These are phyloP conservation scores for Eucalyptus paniculata DNA, from an alignment of 345 rosid genomes.

Conservation along the genomic window DNA sequence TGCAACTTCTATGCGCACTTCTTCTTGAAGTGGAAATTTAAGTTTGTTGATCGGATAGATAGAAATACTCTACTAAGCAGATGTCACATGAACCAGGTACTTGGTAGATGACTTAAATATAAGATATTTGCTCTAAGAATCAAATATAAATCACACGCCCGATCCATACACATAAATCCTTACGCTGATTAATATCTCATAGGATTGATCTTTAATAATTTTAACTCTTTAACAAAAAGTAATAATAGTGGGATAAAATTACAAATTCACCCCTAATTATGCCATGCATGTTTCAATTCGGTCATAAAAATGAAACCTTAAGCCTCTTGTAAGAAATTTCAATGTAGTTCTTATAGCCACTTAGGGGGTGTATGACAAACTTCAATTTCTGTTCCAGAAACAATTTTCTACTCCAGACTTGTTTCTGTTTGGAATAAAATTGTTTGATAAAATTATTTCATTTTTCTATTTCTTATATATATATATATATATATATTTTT, in stretches of 20 bases:
- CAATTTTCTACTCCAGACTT: too few relatives aligned
- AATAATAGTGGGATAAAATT: background rate
- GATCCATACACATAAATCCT: background rate
- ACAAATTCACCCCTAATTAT: background rate
- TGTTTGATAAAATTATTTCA: too few relatives aligned
- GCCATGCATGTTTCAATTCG: fast-evolving
- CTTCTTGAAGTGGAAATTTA: background rate
- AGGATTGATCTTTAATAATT: background rate
- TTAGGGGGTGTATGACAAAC: too few relatives aligned
- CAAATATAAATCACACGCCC: background rate
- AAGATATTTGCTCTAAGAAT: too few relatives aligned
- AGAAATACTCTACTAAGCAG: background rate
- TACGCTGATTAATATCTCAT: background rate
- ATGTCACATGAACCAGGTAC: background rate
- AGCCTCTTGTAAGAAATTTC: background rate
- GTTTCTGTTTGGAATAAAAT: too few relatives aligned
- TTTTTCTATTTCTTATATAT: too few relatives aligned
- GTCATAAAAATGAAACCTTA: fast-evolving
- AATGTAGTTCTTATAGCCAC: background rate
- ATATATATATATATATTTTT: too few relatives aligned
- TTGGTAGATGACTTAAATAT: background rate
- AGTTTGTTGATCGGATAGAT: background rate
- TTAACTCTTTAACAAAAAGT: background rate
- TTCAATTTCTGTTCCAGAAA: fast-evolving
- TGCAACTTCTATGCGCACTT: background rate